Base-by-base conservation (phyloP, 2,329 filamentous ascomycete species). In the Aspergillus sp. region DNA sequence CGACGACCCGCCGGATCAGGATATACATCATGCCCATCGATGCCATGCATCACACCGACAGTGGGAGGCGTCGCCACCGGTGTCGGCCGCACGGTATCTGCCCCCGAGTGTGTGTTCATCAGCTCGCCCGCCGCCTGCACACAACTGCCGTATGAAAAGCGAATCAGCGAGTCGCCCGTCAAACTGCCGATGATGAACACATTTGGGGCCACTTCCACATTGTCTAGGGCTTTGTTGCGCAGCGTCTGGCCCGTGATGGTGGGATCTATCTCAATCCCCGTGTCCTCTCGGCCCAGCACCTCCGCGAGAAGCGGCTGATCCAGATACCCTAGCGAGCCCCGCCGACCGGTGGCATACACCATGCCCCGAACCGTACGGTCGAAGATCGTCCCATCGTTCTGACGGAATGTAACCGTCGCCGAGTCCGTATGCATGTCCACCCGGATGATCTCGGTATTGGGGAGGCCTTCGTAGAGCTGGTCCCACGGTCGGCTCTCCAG, bases 101-200 rank as follows among this genome's bases (percentile, higher is more conserved):
- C 55, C 4, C 60, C 53, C 7, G 59, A 54, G 43, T 57, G 51
- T 7, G 56, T 53, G 3, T 56, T 56, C 24, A 79, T 72, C 17
- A 84, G 75, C 54, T 74, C 78, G 3, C 81, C 78, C 3, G 81
- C 82, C 4, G 79, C 75, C 60, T 80, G 81, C 7, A 80, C 76
- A 57, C 82, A 84, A 4, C 81, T 79, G 2, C 82, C 82, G 24
- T 83, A 80, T 8, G 81, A 80, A 60, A 83, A 83, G 1, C 82
- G 73, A 22, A 85, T 79, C 3, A 85, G 70, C 2, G 81, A 83
- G 62, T 85, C 82, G 3, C 82, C 82, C 0, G 82, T 82, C 46
- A 85, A 60, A 56, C 81, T 84, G 10, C 82, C 82, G 35, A 80
- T 79, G 41, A 82, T 76, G 62, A 82, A 84, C 26, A 84, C 72